A percentile compares a stretch with the other conserved stretches of the same genome.
Evolutionary conservation across 2,329 filamentous ascomycete genomes (phyloP).

Genomic region (Dissoconium aciculare): DNA sequence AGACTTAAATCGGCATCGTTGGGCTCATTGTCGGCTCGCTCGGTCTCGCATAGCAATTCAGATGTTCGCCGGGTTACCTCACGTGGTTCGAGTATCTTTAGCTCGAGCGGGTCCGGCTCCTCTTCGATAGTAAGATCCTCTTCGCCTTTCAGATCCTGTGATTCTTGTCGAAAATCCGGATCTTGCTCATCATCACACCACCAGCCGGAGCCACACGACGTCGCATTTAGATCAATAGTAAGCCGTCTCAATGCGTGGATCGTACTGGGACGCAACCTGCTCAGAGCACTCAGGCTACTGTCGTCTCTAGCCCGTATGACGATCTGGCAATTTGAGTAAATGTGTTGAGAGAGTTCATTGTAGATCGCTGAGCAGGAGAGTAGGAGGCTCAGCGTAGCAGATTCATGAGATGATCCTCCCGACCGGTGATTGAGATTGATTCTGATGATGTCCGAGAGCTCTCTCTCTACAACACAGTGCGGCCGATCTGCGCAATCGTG

Average conservation of each 20-base stretch:
- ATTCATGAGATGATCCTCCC: constrained; percentile 1
- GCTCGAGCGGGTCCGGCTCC: neutral
- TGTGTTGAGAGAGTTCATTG: constrained; percentile 1
- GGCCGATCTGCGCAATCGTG: neutral
- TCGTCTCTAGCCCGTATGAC: neutral
- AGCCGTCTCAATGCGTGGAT: constrained; percentile 1
- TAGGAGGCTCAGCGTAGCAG: constrained; percentile 1
- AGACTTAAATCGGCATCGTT: neutral
- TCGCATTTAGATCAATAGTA: constrained; percentile 1
- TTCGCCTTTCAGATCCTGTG: constrained; percentile 1
- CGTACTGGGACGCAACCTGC: neutral
- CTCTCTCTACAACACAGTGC: neutral
- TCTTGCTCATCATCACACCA: constrained; percentile 1
- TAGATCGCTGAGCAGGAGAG: constrained; percentile 1
- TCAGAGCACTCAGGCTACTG: constrained; percentile 1
- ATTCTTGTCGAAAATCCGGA: constrained; percentile 1
- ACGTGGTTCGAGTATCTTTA: neutral
- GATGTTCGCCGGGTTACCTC: constrained; percentile 1
- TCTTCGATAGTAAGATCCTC: neutral
- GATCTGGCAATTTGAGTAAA: constrained; percentile 1
- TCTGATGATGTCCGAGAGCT: neutral
- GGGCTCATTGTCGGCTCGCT: neutral
- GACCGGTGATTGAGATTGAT: constrained; percentile 1
- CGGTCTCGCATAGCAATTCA: neutral
- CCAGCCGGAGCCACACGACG: neutral